Conservation (phyloP, 23 red algal genomes). For the Pyropia yezoensis region DNA sequence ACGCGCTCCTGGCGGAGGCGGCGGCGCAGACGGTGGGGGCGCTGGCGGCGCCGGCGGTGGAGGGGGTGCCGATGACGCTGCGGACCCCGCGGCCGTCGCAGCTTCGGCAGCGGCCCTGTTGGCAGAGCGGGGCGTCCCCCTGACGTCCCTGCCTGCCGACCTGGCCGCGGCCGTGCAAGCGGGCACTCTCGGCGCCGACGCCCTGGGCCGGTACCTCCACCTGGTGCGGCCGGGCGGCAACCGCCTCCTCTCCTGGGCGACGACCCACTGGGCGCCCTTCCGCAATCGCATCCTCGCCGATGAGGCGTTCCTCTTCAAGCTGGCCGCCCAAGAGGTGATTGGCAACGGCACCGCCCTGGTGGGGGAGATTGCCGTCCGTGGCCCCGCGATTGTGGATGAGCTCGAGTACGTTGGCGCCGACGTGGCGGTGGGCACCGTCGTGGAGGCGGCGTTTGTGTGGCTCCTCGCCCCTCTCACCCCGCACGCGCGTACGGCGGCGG, state of each 20-base stretch:
- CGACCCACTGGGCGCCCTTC: conserved; percentile 19
- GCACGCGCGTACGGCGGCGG: background rate
- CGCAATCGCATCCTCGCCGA: conserved; percentile 72
- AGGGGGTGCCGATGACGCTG: conserved; percentile 1
- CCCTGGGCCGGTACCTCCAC: conserved; percentile 34
- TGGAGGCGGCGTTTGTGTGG: conserved; percentile 99
- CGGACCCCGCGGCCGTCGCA: conserved; percentile 1
- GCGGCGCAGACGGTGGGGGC: conserved; percentile 23
- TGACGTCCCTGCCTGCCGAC: conserved; percentile 38
- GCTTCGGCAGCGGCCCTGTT: conserved; percentile 1
- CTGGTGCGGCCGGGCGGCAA: conserved; percentile 14
- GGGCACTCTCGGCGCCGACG: conserved; percentile 29
- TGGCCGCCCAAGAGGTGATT: conserved; percentile 82
- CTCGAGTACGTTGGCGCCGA: conserved; percentile 95
- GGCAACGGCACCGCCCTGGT: conserved; percentile 90
- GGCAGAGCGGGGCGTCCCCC: background rate
- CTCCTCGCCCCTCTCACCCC: conserved; percentile 61
- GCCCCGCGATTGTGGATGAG: conserved; percentile 79
- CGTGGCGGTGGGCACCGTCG: conserved; percentile 89
- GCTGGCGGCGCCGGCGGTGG: conserved; percentile 14
- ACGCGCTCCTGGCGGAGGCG: conserved; percentile 3
- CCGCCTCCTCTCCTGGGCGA: conserved; percentile 20
- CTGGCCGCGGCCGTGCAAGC: conserved; percentile 26
- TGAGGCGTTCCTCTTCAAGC: conserved; percentile 84
- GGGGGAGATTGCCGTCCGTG: conserved; percentile 81